A percentile compares a stretch with the other conserved stretches of the same genome.
phyloP scores from a whole-genome alignment of 805 yeast species.

The Sporopachydermia lactativora region DNA sequence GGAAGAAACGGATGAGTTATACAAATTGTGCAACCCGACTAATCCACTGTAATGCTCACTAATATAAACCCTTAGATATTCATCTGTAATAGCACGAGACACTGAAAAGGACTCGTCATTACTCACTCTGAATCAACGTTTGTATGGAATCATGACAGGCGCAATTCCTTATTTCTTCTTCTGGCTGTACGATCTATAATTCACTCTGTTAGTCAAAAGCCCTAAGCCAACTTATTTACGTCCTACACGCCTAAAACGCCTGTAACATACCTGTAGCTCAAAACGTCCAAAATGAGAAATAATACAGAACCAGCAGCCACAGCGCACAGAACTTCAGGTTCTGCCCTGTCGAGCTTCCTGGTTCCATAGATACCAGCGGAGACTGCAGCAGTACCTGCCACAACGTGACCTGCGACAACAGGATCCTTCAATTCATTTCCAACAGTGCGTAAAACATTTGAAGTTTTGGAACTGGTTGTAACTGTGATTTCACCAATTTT shows the following conservation, averaged over 20 bases:
- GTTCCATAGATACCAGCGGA: not conserved
- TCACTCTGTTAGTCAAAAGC: too few species aligned
- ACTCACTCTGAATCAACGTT: too few species aligned
- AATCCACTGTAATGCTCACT: too few species aligned
- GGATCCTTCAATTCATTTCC: conserved; percentile 1
- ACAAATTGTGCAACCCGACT: too few species aligned
- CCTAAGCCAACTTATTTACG: too few species aligned
- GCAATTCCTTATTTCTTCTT: too few species aligned
- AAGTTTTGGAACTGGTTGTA: not conserved
- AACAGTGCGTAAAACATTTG: not conserved
- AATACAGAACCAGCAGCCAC: not conserved
- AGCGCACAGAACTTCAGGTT: not conserved
- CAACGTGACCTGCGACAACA: not conserved
- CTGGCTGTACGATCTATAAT: too few species aligned
- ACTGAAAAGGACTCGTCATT: too few species aligned
- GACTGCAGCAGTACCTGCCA: not conserved
- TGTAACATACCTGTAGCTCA: not conserved
- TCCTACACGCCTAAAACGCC: too few species aligned
- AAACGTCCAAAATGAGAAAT: not conserved
- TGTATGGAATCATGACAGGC: too few species aligned
- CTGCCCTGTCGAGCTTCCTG: not conserved
- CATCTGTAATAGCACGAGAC: too few species aligned
- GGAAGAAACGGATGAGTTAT: conserved; percentile 69
- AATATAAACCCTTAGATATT: too few species aligned
- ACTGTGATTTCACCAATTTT: not conserved